Conservation (phyloP, 1,284 basidiomycete genomes). For the Marasmius tenuissimus region DNA sequence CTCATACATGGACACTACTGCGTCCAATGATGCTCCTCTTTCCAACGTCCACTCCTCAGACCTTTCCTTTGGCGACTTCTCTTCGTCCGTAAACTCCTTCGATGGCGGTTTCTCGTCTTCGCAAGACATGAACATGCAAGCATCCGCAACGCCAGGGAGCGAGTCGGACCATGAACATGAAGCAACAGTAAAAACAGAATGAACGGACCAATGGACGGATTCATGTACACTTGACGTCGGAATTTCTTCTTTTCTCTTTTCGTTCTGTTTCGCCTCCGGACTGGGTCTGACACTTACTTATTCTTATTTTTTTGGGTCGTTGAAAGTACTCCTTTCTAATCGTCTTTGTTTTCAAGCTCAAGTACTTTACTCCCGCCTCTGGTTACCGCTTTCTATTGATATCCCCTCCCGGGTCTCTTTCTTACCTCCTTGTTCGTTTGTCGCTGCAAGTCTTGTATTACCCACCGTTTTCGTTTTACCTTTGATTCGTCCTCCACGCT, state of each 20-base stretch:
- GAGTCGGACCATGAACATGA: constrained; percentile 55
- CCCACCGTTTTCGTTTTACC: constrained; percentile 3
- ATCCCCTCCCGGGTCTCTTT: too few relatives aligned
- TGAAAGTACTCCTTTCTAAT: constrained; percentile 4
- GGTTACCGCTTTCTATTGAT: too few relatives aligned
- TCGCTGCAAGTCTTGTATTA: constrained; percentile 7
- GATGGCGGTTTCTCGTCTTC: constrained; percentile 60
- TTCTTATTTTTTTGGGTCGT: constrained; percentile 7
- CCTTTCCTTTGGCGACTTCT: constrained; percentile 67
- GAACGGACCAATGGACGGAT: background rate
- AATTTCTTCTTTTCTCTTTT: background rate
- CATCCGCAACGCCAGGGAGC: constrained; percentile 51
- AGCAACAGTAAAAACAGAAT: constrained; percentile 40
- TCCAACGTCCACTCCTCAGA: constrained; percentile 55
- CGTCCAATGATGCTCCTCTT: constrained; percentile 59
- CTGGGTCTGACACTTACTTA: background rate
- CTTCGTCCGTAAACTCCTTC: constrained; percentile 55
- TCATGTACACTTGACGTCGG: background rate
- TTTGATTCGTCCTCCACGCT: constrained; percentile 24
- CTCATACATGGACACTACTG: constrained; percentile 72
- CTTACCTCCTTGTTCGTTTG: background rate
- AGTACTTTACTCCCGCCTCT: background rate
- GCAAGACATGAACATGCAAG: constrained; percentile 61
- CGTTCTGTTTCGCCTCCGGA: background rate
- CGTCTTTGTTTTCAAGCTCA: background rate